Evolutionary conservation across 768 basidiomycete genomes (phyloP).

Genomic region (Boletus fagicola): DNA sequence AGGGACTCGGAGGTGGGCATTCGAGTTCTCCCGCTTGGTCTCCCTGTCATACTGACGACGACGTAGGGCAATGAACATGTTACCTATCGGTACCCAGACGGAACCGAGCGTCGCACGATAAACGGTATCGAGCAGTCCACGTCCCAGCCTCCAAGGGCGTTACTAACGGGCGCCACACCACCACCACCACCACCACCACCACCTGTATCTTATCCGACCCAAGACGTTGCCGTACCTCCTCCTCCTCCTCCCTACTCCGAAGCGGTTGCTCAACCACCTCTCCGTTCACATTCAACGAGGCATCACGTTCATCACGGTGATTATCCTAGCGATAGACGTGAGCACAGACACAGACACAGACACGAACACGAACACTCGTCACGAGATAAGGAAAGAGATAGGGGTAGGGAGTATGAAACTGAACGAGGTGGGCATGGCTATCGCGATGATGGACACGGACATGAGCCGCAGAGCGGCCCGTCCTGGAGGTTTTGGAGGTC

Average conservation of each 20-base stretch:
- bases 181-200: background rate
- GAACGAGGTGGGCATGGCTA: background rate
- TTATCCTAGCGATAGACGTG: constrained; percentile 10
- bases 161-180: constrained; percentile 7
- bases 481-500: constrained; percentile 14
- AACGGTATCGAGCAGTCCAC: constrained; percentile 57
- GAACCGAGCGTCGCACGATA: constrained; percentile 60
- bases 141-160: constrained; percentile 11
- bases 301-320: constrained; percentile 14
- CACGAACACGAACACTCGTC: constrained; percentile 13
- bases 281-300: constrained; percentile 21
- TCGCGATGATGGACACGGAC: constrained; percentile 6
- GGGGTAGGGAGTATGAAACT: constrained; percentile 3
- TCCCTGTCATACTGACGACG: constrained; percentile 2
- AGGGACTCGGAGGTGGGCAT: constrained; percentile 57
- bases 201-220: background rate
- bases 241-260: constrained; percentile 28
- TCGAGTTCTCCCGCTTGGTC: background rate
- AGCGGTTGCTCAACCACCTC: constrained; percentile 6
- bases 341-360: constrained; percentile 14
- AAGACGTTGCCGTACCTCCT: constrained; percentile 1
- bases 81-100: constrained; percentile 63
- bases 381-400: constrained; percentile 8
- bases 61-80: constrained; percentile 73
- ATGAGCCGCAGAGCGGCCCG: constrained; percentile 6